phyloP scores from a whole-genome alignment of 108 stramenopile species.

The Aurantiochytrium sp. region DNA sequence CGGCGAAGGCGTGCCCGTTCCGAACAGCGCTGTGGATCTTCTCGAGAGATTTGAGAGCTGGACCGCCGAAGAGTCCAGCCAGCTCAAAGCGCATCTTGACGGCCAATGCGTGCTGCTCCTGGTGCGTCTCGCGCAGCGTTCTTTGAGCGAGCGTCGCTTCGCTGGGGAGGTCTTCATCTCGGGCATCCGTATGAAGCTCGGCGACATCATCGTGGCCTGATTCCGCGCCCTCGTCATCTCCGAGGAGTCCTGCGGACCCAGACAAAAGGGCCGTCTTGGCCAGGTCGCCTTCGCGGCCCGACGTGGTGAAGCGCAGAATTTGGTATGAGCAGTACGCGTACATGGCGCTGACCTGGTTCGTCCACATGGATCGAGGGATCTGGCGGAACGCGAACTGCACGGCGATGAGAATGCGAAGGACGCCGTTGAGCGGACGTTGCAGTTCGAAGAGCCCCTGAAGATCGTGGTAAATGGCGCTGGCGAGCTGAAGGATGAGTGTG shows the following conservation, averaged over 20 bases:
- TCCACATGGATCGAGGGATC: neutral
- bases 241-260: no score
- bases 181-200: no score
- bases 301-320: neutral
- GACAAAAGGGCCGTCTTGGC: no score
- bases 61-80: neutral
- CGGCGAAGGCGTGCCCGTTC: neutral
- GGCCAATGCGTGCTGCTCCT: neutral
- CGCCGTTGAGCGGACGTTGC: neutral
- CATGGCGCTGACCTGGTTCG: neutral
- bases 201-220: no score
- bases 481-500: neutral
- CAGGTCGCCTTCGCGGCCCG: no score
- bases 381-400: neutral
- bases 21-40: neutral
- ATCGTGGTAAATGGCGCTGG: neutral
- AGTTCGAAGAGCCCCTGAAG: neutral
- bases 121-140: neutral
- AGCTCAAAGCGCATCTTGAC: neutral
- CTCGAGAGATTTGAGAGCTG: neutral
- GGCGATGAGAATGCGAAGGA: neutral
- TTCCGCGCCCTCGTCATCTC: no score
- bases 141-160: neutral
- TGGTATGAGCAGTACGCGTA: neutral
- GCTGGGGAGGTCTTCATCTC: no score